Base-by-base conservation (phyloP, 805 yeast genomes). In the Barnettozyma botsteinii region DNA sequence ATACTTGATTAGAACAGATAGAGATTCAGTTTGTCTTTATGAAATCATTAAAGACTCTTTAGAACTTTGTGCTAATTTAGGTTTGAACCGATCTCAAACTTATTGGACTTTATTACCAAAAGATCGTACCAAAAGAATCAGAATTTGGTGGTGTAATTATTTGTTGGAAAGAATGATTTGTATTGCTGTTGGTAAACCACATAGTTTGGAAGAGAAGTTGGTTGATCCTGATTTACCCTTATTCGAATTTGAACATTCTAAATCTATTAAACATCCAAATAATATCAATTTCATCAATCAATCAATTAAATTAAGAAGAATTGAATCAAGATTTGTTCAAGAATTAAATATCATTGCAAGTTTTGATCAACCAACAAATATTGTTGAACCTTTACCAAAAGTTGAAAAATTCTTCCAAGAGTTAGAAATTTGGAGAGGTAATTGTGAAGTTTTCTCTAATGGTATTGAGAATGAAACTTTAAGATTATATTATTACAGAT, bases 101-200 rank as follows among this genome's bases (percentile, higher is more conserved):
- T 70, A 70, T 48, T 41, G 50, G 30, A 55, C 55, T 24, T 52
- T 53, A 12, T 35, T 48, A 10, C 48, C 53, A 25, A 40, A 49
- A 7, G 55, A 52, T 26, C 54, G 56, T 40, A 67, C 70, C 45
- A 64, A 65, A 38, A 69, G 66, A 50, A 56, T 76, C 58, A 65
- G 84, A 46, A 59, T 75, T 14, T 79, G 80, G 61, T 79, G 85
- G 85, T 74, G 81, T 53, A 72, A 73, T 7, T 79, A 78, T 53
- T 51, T 76, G n/a, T 52, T 77, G 33, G 85, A 79, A 51, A 69
- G 82, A 52, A 69, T 78, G 61, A 74, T 77, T 35, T 72, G 79
- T 28, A 72, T 77, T 28, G 75, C 82, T 8, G 78, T 79, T 11
- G 79, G 82, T 5, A 74, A 73, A 51, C 75, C 76, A 2, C 77